Base-by-base conservation (phyloP, 2,329 filamentous ascomycete species). In the Hymenoscyphus albidus region DNA sequence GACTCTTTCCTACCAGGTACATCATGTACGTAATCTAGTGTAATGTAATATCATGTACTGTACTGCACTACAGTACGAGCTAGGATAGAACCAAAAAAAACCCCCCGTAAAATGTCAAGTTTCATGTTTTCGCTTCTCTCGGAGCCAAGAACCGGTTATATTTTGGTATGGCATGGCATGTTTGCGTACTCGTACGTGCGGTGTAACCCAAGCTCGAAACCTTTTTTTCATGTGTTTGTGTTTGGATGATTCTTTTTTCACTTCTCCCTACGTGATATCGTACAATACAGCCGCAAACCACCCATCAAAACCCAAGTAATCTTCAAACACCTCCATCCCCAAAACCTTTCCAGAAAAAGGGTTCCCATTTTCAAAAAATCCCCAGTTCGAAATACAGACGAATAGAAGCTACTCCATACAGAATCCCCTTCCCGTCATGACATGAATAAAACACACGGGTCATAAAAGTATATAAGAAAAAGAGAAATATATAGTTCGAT, bases 401-500 rank as follows among this genome's bases (percentile, higher is more conserved):
- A 51, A 51, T 51, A 51, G 22, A 48, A 48, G 9, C 59, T 27
- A 48, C 32, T 42, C 27, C 22, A 31, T 51, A 54, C 27, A 40
- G 51, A 31, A 27, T 22, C 22, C 42, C 59, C 32, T 42, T 27
- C 44, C 32, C 42, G 27, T 32, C 42, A 61, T 40, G 14, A 51
- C 27, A 35, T 35, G 42, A 14, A 18, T 54, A 22, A 60, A 31
- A n/a, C 51, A 39, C 42, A 35, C n/a, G 39, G 22, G 13, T 31
- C 27, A 40, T 35, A 51, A 38, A 31, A 14, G 16, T 9, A n/a
- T 42, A 54, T 32, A 51, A 63, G 59, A 65, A 31, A 63, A 62
- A 65, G 18, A 18, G 54, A 65, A 58, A 51, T 51, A 51, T 27
- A 12, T 51, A 51, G 44, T 51, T 35, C 18, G 10, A 51, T 51